phyloP scores from a whole-genome alignment of 2,329 filamentous ascomycete species.

The Venturia asperata region DNA sequence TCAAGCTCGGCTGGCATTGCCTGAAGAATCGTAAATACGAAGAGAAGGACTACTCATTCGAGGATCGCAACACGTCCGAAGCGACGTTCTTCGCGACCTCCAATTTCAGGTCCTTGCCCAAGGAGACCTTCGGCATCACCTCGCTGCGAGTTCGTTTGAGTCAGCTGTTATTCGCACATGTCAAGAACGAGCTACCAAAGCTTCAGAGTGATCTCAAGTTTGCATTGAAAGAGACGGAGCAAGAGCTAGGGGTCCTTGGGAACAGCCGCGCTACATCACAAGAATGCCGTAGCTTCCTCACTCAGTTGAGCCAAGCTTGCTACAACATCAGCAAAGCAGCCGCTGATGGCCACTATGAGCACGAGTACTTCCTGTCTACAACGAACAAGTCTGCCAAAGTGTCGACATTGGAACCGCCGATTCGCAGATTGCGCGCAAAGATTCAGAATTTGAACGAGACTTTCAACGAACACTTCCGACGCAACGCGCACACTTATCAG shows the following conservation, averaged over 20 bases:
- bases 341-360: slow-evolving; percentile 32
- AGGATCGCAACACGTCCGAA: slow-evolving; percentile 37
- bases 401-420: slow-evolving; percentile 23
- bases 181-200: slow-evolving; percentile 23
- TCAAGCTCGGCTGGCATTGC: slow-evolving; percentile 30
- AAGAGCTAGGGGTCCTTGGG: not conserved
- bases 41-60: slow-evolving; percentile 31
- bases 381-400: slow-evolving; percentile 22
- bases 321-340: slow-evolving; percentile 32
- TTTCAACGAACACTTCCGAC: slow-evolving; percentile 42
- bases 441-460: slow-evolving; percentile 44
- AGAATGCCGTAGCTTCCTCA: slow-evolving; percentile 33
- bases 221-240: not conserved
- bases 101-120: not conserved
- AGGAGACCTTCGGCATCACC: slow-evolving; percentile 9
- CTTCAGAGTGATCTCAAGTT: slow-evolving; percentile 42
- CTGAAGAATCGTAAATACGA: slow-evolving; percentile 24
- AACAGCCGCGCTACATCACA: slow-evolving; percentile 27
- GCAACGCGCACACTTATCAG: slow-evolving; percentile 36
- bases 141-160: slow-evolving; percentile 16
- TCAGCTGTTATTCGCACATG: slow-evolving; percentile 38
- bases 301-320: slow-evolving; percentile 35
- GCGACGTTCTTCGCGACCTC: slow-evolving; percentile 30
- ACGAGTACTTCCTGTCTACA: slow-evolving; percentile 29
- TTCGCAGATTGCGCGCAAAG: slow-evolving; percentile 46